These are phyloP conservation scores for Pseudozyma hubeiensis DNA, from an alignment of 1,284 basidiomycete species.

Conservation along the genomic window DNA sequence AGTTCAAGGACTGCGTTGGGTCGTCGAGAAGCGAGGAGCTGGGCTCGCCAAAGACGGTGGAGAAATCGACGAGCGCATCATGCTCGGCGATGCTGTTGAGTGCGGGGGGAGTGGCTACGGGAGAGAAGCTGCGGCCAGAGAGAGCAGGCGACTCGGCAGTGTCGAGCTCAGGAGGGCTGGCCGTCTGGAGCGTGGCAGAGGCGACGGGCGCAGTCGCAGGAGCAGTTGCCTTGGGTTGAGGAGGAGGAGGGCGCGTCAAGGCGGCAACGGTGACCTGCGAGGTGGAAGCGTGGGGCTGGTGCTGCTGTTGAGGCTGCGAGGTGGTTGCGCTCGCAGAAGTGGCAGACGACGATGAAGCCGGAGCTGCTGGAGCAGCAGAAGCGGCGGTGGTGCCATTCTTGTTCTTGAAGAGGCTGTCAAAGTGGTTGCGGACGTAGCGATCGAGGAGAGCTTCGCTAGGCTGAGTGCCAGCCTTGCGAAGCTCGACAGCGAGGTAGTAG, in stretches of 20 bases:
- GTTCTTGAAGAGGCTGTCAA: conserved; percentile 57
- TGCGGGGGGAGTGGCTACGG: conserved; percentile 27
- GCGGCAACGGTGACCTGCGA: conserved; percentile 42
- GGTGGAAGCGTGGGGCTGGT: conserved; percentile 22
- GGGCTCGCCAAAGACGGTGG: conserved; percentile 30
- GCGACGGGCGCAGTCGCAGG: background rate
- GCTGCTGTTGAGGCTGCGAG: background rate
- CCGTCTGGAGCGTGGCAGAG: background rate
- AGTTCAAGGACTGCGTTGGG: background rate
- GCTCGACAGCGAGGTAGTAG: conserved; percentile 63
- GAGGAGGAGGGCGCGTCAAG: conserved; percentile 24
- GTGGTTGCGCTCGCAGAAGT: conserved; percentile 3
- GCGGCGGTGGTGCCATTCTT: conserved; percentile 10
- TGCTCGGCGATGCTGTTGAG: conserved; percentile 34
- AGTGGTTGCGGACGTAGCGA: conserved; percentile 63
- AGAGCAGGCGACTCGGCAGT: conserved; percentile 35
- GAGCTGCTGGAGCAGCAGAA: background rate
- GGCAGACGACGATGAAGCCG: conserved; percentile 4
- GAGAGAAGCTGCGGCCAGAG: conserved; percentile 41
- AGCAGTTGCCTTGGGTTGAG: conserved; percentile 20
- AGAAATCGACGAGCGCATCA: conserved; percentile 31
- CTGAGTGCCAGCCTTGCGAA: conserved; percentile 58
- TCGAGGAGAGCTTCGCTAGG: conserved; percentile 60
- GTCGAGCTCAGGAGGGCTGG: conserved; percentile 42
- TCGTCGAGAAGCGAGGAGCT: conserved; percentile 19